These are phyloP conservation scores for Chrysochromulina parva DNA, from an alignment of 78 protist genomes.

Conservation along the genomic window DNA sequence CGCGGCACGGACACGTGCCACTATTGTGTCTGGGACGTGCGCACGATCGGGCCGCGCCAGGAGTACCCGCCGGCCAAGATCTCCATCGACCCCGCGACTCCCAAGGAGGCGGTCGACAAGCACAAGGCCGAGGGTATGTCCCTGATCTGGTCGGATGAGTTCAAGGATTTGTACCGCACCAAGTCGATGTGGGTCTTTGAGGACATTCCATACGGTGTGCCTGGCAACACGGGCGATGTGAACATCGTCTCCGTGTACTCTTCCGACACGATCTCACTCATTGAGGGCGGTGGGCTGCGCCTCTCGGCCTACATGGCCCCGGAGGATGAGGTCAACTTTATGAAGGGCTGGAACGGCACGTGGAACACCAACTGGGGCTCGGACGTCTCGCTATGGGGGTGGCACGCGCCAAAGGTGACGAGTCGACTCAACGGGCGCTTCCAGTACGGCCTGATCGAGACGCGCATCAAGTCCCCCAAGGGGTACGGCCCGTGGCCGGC, in stretches of 20 bases:
- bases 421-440: neutral
- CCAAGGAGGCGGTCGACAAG: neutral
- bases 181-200: constrained; percentile 2
- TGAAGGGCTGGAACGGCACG: constrained; percentile 8
- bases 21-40: neutral
- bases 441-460: constrained; percentile 1
- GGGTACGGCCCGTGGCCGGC: constrained; percentile 9
- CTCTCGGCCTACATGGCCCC: neutral
- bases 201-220: constrained; percentile 8
- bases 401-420: constrained; percentile 8
- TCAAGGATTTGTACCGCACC: neutral
- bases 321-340: neutral
- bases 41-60: neutral
- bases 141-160: neutral
- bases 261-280: constrained; percentile 1
- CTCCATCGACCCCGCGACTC: constrained; percentile 1
- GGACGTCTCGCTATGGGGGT: neutral
- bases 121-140: neutral
- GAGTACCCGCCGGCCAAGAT: neutral
- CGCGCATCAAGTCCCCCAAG: constrained; percentile 11
- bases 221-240: constrained; percentile 11
- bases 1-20: neutral
- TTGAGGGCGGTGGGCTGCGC: neutral
- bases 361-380: constrained; percentile 8
- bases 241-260: constrained; percentile 11